These are phyloP conservation scores for Pachysandra terminalis DNA, from an alignment of 164 flowering plant species.

Conservation along the genomic window DNA sequence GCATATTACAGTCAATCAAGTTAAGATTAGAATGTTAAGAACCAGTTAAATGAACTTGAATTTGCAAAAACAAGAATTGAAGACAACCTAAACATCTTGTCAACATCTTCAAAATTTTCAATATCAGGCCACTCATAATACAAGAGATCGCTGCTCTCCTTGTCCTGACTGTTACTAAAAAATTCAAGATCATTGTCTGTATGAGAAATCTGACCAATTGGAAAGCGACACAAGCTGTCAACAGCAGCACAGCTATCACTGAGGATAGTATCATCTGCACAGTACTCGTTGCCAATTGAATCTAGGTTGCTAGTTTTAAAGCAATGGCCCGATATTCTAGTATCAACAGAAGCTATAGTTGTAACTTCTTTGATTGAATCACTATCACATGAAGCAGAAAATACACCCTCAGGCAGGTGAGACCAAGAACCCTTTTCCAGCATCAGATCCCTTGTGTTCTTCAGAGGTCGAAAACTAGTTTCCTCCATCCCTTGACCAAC, in stretches of 20 bases:
- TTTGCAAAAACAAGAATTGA: background rate
- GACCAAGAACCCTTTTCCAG: conserved; percentile 48
- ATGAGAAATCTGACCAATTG: conserved; percentile 40
- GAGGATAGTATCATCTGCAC: conserved; percentile 31
- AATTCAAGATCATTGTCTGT: conserved; percentile 47
- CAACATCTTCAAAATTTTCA: conserved; percentile 81
- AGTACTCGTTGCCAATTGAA: conserved; percentile 24
- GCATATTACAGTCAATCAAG: background rate
- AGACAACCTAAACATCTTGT: conserved; percentile 74
- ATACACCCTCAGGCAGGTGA: conserved; percentile 31
- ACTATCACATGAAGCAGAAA: conserved; percentile 37
- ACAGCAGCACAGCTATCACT: conserved; percentile 30
- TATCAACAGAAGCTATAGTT: conserved; percentile 32
- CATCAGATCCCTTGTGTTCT: conserved; percentile 29
- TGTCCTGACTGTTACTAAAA: conserved; percentile 38
- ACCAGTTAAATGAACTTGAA: background rate
- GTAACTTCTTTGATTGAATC: conserved; percentile 27
- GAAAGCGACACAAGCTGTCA: conserved; percentile 37
- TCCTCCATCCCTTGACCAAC: conserved; percentile 28
- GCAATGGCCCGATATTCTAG: conserved; percentile 33
- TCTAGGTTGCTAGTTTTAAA: conserved; percentile 30
- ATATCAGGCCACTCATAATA: conserved; percentile 75
- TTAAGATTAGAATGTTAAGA: background rate
- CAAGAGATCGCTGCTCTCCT: conserved; percentile 43
- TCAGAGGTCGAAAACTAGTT: conserved; percentile 15